Evolutionary conservation across 176 grass and related monocot genomes (phyloP), one percentile per base, ranked within the genome.

Genomic region (Luzula sylvatica): DNA sequence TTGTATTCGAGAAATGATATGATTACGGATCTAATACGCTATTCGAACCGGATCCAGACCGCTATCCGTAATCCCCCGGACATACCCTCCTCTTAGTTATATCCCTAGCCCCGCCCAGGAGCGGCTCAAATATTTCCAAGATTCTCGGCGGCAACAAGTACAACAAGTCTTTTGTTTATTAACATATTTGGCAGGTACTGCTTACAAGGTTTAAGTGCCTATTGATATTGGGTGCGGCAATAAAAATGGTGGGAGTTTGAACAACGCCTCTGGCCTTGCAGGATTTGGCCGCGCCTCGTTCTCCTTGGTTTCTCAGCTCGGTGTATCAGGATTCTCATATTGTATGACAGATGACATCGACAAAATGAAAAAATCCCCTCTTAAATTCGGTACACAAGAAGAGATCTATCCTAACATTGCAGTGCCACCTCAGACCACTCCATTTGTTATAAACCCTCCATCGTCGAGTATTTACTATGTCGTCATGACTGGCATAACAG

Each of bases 291-390:
- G 75, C 5, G 26, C 62, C 42, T 53, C 72, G 14, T 75, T 72
- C 3, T 83, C 86, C 8, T 67, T 90, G 26, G 61, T 84, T 38
- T 76, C 86, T 0, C 86, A 90, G 76, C 44, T 84, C 42, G 41
- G 56, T 17, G 58, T 90, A 40, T 49, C 18, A 2, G 58, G 66
- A 9, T 90, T 90, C 71, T 69, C 86, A 40, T 90, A 83, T 65
- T 90, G 86, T 65, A 58, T 80, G 53, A 54, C 66, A 23, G 15
- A 26, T 40, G 28, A 23, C 38, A 61, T 63, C 30, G 17, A 24
- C 23, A 35, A 35, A n/a, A n/a, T n/a, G n/a, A 71, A 42, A 54
- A 70, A 21, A 58, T 69, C 75, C 68, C 52, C 70, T 12, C 80
- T 90, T 16, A 15, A 42, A 11, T 73, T 90, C 53, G 86, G 78